These are phyloP conservation scores for Wickerhamiella shivajii DNA, from an alignment of 805 yeast species.

Conservation along the genomic window DNA sequence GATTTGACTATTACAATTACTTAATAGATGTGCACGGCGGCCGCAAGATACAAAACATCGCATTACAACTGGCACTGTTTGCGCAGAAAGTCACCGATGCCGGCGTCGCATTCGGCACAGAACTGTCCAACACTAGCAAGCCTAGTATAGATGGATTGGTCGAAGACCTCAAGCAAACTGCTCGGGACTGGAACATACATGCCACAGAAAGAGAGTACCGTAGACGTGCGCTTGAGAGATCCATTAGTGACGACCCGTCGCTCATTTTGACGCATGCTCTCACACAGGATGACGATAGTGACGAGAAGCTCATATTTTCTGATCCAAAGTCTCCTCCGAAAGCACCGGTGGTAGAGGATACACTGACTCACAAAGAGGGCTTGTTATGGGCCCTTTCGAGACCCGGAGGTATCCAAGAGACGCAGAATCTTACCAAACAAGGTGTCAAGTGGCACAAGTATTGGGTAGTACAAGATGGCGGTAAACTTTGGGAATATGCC, in stretches of 20 bases:
- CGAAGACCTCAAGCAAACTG: conserved; percentile 23
- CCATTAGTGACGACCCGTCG: conserved; percentile 11
- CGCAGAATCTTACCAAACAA: conserved; percentile 24
- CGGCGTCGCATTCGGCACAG: conserved; percentile 19
- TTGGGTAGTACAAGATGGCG: conserved; percentile 66
- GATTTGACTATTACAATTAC: conserved; percentile 30
- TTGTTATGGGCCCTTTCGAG: conserved; percentile 31
- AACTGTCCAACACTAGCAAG: conserved; percentile 18
- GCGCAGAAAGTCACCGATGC: conserved; percentile 24
- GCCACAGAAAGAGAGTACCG: conserved; percentile 27
- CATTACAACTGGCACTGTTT: conserved; percentile 25
- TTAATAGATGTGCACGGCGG: conserved; percentile 30
- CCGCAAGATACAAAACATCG: conserved; percentile 27
- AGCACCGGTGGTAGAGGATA: conserved; percentile 3
- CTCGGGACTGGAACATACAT: conserved; percentile 27
- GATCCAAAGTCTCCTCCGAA: too few species aligned
- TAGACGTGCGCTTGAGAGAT: conserved; percentile 25
- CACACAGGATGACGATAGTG: background rate
- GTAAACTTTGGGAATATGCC: conserved; percentile 51
- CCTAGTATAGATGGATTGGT: conserved; percentile 23
- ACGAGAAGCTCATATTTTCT: too few species aligned
- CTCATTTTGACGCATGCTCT: background rate
- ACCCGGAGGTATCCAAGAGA: conserved; percentile 24
- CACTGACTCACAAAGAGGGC: conserved; percentile 26
- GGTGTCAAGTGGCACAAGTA: conserved; percentile 62